Conservation (phyloP, 345 rosid genomes). For the Moringa oleifera region DNA sequence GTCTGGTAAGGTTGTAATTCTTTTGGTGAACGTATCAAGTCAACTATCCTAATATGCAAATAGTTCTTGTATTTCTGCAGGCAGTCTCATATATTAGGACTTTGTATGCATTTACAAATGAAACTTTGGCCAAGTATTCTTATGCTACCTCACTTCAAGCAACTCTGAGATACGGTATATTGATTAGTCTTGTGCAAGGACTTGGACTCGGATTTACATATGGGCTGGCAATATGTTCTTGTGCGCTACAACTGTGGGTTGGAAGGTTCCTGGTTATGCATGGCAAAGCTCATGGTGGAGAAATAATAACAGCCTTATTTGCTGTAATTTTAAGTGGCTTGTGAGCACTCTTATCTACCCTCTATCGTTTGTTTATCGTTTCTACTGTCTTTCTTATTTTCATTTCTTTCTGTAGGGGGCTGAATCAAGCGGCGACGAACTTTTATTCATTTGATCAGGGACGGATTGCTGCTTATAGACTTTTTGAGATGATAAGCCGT, state of each 20-base stretch:
- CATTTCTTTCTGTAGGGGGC: conserved; percentile 51
- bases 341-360: conserved; percentile 39
- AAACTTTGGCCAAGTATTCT: conserved; percentile 81
- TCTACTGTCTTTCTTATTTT: conserved; percentile 1
- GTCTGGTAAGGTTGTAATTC: neutral
- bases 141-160: conserved; percentile 86
- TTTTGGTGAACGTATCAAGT: neutral
- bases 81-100: conserved; percentile 69
- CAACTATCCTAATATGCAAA: conserved; percentile 10
- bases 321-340: conserved; percentile 86
- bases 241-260: conserved; percentile 82
- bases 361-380: conserved; percentile 1
- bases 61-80: conserved; percentile 35
- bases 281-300: conserved; percentile 63
- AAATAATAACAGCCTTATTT: conserved; percentile 68
- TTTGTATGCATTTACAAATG: conserved; percentile 82
- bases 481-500: conserved; percentile 97
- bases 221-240: conserved; percentile 88
- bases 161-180: conserved; percentile 71
- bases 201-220: conserved; percentile 87
- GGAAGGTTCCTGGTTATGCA: conserved; percentile 59
- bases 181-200: conserved; percentile 86
- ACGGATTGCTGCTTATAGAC: conserved; percentile 95
- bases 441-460: conserved; percentile 99
- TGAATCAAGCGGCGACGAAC: conserved; percentile 99